These are phyloP conservation scores for Leccinum subtestaceum DNA, from an alignment of 768 basidiomycete genomes.

Conservation along the genomic window DNA sequence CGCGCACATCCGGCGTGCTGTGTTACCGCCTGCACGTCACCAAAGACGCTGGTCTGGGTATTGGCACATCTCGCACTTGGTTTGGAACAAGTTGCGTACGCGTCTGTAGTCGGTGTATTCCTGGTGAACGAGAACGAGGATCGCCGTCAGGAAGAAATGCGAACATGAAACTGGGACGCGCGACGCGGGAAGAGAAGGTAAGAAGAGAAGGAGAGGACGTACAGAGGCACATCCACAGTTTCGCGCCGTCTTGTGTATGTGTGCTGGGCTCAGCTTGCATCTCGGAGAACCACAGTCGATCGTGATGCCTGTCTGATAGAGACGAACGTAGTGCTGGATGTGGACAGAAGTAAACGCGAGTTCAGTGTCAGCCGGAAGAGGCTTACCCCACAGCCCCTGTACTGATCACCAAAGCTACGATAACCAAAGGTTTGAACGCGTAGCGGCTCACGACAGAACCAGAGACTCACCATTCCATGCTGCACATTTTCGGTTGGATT, in stretches of 20 bases:
- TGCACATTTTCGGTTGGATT: slow-evolving; percentile 44
- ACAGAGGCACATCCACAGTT: slow-evolving; percentile 56
- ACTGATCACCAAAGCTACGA: slow-evolving; percentile 39
- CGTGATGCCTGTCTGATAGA: slow-evolving; percentile 60
- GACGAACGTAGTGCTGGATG: slow-evolving; percentile 57
- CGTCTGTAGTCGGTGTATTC: slow-evolving; percentile 46
- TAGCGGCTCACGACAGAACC: background rate
- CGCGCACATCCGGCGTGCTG: background rate
- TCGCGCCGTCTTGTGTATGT: slow-evolving; percentile 56
- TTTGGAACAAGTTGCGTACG: slow-evolving; percentile 65
- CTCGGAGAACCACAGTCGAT: slow-evolving; percentile 50
- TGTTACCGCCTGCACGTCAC: slow-evolving; percentile 9
- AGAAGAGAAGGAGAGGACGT: background rate
- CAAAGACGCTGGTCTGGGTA: slow-evolving; percentile 27
- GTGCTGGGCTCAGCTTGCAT: slow-evolving; percentile 55
- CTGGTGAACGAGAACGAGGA: slow-evolving; percentile 22
- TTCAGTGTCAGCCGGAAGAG: background rate
- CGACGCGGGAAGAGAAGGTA: background rate
- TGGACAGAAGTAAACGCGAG: slow-evolving; percentile 3
- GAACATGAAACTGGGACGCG: background rate
- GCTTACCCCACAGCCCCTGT: slow-evolving; percentile 42
- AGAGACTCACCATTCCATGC: slow-evolving; percentile 50
- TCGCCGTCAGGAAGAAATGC: slow-evolving; percentile 1
- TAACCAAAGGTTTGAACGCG: slow-evolving; percentile 9
- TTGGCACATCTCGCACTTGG: slow-evolving; percentile 57